Base-by-base conservation (phyloP, 163 green algal species). In the Chlamydomonas reinhardtii region DNA sequence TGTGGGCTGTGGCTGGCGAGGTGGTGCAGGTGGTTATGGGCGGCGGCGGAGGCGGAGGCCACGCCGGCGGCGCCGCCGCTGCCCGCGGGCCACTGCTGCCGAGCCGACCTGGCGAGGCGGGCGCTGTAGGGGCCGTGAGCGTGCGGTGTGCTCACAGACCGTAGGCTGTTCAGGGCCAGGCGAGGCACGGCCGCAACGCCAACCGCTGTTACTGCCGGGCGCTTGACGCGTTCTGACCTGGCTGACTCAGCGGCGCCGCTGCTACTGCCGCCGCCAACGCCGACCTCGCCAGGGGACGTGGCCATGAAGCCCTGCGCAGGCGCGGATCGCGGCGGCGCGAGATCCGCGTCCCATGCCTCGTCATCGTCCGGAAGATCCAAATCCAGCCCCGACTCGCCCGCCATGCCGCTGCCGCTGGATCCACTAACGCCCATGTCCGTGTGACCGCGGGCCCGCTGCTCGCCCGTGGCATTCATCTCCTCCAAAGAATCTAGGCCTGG, bases 91-190 rank as follows among this genome's bases (percentile, higher is more conserved):
- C 31, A 16, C 66, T 39, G 31, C 35, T 20, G 34, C 35, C 76
- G 37, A 0, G 64, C 64, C 20, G 64, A 59, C 54, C 6, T 29
- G 4, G 69, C 39, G 19, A 84, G 64, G 20, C 64, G n/a, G 17
- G 65, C 65, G 29, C 64, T 75, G 76, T 68, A 84, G 34, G 69
- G 69, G 3, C 69, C 69, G n/a, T 39, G 16, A 35, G 75, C 22
- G 27, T 37, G 73, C 24, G 39, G 8, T 12, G 61, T 39, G 20
- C 75, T 56, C 11, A 56, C 48, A 14, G 48, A 56, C 11, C 24
- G 35, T 34, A 74, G 61, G 6, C 34, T 19, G 0, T 9, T 15
- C 16, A 84, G 29, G 0, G 73, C 48, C 48, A 79, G 73, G 16
- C 73, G 48, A 0, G 73, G 73, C 73, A 79, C 73, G n/a, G 48